phyloP scores from a whole-genome alignment of 2,329 filamentous ascomycete species.

The Davidsoniella neocaledoniae region DNA sequence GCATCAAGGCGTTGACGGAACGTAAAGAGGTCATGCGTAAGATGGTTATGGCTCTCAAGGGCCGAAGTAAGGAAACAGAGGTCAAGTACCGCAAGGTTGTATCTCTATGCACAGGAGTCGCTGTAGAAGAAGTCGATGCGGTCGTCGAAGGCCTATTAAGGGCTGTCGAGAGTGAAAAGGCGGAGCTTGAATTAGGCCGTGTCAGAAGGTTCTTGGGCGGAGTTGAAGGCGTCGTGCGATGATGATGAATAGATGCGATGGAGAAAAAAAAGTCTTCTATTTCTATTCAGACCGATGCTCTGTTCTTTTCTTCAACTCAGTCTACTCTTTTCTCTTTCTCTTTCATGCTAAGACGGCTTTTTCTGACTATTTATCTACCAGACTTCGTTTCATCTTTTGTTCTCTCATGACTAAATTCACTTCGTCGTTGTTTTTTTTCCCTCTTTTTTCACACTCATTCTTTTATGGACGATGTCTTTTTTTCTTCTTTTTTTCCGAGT shows the following conservation, averaged over 20 bases:
- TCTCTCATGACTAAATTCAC: not conserved
- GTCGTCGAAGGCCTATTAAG: slow-evolving; percentile 64
- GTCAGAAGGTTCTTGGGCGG: slow-evolving; percentile 66
- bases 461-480: not conserved
- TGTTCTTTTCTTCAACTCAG: not conserved
- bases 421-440: not conserved
- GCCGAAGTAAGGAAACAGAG: slow-evolving; percentile 68
- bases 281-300: not conserved
- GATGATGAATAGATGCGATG: not conserved
- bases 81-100: slow-evolving; percentile 80
- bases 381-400: too few relatives aligned
- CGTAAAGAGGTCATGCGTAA: slow-evolving; percentile 52
- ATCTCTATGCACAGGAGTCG: slow-evolving; percentile 65
- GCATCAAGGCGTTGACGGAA: slow-evolving; percentile 51
- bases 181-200: slow-evolving; percentile 57
- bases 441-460: not conserved
- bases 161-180: slow-evolving; percentile 75
- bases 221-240: slow-evolving; percentile 47
- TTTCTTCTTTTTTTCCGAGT: not conserved
- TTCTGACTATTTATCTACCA: not conserved
- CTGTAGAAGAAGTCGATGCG: slow-evolving; percentile 63
- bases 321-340: not conserved
- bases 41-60: slow-evolving; percentile 54
- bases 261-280: not conserved
- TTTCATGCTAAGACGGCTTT: not conserved